Evolutionary conservation across 345 rosid species (phyloP).

Genomic region (Toxicodendron radicans): DNA sequence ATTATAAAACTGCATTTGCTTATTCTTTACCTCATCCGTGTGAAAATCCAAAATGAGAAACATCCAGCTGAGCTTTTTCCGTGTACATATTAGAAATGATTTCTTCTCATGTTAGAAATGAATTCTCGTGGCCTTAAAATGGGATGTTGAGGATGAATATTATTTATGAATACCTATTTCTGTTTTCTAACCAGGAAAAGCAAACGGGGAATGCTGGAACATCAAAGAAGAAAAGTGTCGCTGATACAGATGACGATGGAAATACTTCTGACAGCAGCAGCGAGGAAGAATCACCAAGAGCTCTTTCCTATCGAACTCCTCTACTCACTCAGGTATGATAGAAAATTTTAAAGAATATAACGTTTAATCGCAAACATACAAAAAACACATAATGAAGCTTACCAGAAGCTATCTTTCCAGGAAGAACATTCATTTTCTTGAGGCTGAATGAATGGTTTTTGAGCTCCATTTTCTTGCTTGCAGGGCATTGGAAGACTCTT

Average conservation of each 20-base stretch:
- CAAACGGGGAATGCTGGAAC: slow-evolving; percentile 46
- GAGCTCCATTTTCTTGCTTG: not conserved
- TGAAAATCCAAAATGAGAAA: too few relatives aligned
- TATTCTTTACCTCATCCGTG: not conserved
- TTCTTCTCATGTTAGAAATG: too few relatives aligned
- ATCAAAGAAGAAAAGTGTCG: slow-evolving; percentile 46
- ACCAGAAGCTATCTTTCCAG: too few relatives aligned
- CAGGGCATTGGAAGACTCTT: slow-evolving; percentile 96
- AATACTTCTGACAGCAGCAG: slow-evolving; percentile 69
- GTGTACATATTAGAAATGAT: too few relatives aligned
- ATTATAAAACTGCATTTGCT: not conserved
- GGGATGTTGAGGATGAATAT: not conserved
- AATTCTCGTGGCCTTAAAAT: too few relatives aligned
- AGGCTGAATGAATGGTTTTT: too few relatives aligned
- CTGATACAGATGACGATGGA: slow-evolving; percentile 56
- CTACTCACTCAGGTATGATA: slow-evolving; percentile 72
- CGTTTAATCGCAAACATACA: not conserved
- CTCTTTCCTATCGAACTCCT: slow-evolving; percentile 79
- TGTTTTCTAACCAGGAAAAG: slow-evolving; percentile 44
- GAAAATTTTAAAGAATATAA: not conserved
- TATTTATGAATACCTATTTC: not conserved
- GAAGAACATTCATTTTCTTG: too few relatives aligned
- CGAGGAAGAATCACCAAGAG: slow-evolving; percentile 65
- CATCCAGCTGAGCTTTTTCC: not conserved
- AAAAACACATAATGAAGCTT: too few relatives aligned